Conservation (phyloP, 2,329 filamentous ascomycete species). For the Cladorrhinum sp. region DNA sequence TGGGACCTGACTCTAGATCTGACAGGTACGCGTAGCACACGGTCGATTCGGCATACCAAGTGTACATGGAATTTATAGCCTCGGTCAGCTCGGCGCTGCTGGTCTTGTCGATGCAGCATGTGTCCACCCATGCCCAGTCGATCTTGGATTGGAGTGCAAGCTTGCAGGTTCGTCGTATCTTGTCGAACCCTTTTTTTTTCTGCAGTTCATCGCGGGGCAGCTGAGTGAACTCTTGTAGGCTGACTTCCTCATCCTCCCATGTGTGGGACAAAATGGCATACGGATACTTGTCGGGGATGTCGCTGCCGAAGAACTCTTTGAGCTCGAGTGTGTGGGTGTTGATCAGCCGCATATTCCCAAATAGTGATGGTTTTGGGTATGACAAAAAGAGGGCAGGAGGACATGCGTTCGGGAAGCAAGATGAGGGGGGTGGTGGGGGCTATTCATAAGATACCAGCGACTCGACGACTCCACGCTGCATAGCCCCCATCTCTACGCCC, state of each 20-base stretch:
- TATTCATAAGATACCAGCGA: background rate
- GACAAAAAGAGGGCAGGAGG: background rate
- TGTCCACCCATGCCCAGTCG: slow-evolving; percentile 19
- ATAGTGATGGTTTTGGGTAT: background rate
- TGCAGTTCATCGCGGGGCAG: slow-evolving; percentile 5
- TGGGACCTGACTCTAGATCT: background rate
- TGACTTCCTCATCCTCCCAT: slow-evolving; percentile 12
- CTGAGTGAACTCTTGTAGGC: slow-evolving; percentile 12
- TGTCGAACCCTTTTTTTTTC: slow-evolving; percentile 6
- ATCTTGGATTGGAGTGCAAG: slow-evolving; percentile 1
- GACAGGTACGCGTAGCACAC: slow-evolving; percentile 19
- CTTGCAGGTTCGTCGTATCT: slow-evolving; percentile 9
- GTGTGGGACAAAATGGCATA: slow-evolving; percentile 22
- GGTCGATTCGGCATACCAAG: slow-evolving; percentile 14
- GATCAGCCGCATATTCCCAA: slow-evolving; percentile 20
- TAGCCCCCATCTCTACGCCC: background rate
- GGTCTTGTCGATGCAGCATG: slow-evolving; percentile 20
- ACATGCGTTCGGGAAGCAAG: background rate
- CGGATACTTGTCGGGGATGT: slow-evolving; percentile 13
- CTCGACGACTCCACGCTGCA: background rate
- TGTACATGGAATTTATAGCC: slow-evolving; percentile 14
- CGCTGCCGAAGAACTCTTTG: slow-evolving; percentile 15
- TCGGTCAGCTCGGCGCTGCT: background rate
- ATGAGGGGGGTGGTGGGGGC: background rate
- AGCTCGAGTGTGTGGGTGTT: slow-evolving; percentile 17